Percentiles rank a stretch among this genome's conserved stretches.
These are phyloP conservation scores for Didymella arachidicola DNA, from an alignment of 2,329 filamentous ascomycete genomes.

Conservation along the genomic window DNA sequence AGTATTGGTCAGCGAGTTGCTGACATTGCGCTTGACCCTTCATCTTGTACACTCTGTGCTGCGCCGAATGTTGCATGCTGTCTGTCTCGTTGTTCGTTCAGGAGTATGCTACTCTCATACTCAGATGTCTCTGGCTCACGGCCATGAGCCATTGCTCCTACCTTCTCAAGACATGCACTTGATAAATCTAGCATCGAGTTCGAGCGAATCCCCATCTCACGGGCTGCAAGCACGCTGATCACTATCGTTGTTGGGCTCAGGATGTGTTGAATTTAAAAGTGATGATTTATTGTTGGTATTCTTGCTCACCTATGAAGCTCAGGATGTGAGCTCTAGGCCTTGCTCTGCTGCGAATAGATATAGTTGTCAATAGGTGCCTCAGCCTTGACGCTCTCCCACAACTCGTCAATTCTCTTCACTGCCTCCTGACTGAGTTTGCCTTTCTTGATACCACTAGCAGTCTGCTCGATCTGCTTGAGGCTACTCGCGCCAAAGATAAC, in stretches of 20 bases:
- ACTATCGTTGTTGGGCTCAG: no score
- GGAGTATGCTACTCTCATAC: no score
- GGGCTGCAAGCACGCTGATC: not conserved
- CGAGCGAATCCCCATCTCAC: no score
- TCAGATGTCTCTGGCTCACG: no score
- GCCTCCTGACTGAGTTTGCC: slow-evolving; percentile 37
- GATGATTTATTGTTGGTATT: not conserved
- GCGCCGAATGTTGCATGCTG: no score
- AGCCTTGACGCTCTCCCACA: slow-evolving; percentile 38
- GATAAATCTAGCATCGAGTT: no score
- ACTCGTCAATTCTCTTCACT: slow-evolving; percentile 30
- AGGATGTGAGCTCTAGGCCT: not conserved
- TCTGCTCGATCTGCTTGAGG: slow-evolving; percentile 37
- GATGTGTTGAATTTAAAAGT: not conserved
- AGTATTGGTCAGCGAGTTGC: no score
- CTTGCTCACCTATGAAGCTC: not conserved
- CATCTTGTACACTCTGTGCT: no score
- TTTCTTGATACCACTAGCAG: slow-evolving; percentile 31
- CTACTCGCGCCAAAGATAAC: slow-evolving; percentile 54
- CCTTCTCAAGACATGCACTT: no score
- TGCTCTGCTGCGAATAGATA: not conserved
- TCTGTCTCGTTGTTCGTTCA: no score
- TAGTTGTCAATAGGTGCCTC: slow-evolving; percentile 42
- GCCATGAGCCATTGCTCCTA: no score
- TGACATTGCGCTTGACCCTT: no score